Evolutionary conservation across 768 basidiomycete species (phyloP).

Genomic region (Mycena crocata): DNA sequence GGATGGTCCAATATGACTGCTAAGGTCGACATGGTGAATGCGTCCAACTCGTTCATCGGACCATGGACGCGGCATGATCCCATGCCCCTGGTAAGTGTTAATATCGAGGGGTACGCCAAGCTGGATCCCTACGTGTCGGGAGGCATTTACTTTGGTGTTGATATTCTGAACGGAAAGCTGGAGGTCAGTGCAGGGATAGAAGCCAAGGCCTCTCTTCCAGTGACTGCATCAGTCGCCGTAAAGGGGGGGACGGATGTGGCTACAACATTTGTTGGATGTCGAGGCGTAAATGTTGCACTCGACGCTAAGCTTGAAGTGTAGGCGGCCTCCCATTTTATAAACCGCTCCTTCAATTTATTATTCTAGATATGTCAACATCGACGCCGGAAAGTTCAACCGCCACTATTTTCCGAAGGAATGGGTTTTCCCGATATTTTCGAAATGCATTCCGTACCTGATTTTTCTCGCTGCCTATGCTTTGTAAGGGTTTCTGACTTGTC

Average conservation of each 20-base stretch:
- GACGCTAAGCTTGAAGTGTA: not conserved
- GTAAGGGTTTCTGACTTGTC: not conserved
- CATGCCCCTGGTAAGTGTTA: not conserved
- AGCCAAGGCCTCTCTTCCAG: not conserved
- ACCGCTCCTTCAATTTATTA: too few species aligned
- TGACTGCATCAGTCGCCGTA: not conserved
- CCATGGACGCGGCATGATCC: not conserved
- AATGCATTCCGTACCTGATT: not conserved
- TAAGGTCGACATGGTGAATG: not conserved
- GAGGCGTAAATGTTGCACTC: not conserved
- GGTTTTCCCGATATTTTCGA: not conserved
- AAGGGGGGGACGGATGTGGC: not conserved
- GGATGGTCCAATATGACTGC: conserved; percentile 15
- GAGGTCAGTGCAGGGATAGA: not conserved
- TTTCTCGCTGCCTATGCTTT: too few species aligned
- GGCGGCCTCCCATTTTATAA: not conserved
- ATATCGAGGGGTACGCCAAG: conserved; percentile 1
- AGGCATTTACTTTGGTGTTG: conserved; percentile 4
- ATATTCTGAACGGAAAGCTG: conserved; percentile 4
- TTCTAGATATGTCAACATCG: not conserved
- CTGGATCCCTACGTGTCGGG: not conserved
- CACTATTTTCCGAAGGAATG: not conserved
- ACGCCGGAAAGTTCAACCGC: not conserved
- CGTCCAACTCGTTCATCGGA: not conserved
- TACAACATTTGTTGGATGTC: not conserved